Evolutionary conservation across 345 rosid species (phyloP).

Genomic region (Eucalyptus pauciflora): DNA sequence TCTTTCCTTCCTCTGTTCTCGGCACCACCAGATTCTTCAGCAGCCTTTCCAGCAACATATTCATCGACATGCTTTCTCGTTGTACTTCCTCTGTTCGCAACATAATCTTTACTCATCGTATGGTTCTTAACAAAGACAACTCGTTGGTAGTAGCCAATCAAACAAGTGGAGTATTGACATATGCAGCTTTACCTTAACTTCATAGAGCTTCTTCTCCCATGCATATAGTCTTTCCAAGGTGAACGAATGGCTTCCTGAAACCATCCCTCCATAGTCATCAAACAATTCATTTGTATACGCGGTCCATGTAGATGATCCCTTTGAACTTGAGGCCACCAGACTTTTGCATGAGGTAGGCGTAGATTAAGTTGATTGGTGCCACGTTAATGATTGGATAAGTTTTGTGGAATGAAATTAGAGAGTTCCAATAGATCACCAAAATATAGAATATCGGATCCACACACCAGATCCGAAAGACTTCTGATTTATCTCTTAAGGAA

Average conservation of each 20-base stretch:
- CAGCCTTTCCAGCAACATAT: too few relatives aligned
- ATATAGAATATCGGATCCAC: not conserved
- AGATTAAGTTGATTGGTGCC: conserved; percentile 43
- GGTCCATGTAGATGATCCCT: conserved; percentile 34
- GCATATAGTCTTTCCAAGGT: conserved; percentile 58
- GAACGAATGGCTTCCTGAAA: conserved; percentile 59
- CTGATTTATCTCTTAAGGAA: not conserved
- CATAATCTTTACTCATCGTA: too few relatives aligned
- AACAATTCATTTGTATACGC: conserved; percentile 48
- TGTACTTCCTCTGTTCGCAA: too few relatives aligned
- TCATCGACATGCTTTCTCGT: too few relatives aligned
- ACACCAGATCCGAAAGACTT: not conserved
- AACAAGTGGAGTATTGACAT: not conserved
- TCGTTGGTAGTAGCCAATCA: too few relatives aligned
- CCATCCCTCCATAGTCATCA: conserved; percentile 61
- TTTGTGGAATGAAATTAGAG: conserved; percentile 20
- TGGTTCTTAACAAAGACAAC: too few relatives aligned
- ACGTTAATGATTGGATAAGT: conserved; percentile 40
- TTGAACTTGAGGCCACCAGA: conserved; percentile 49
- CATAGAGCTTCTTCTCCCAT: conserved; percentile 81
- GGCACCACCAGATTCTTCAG: too few relatives aligned
- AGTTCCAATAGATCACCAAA: not conserved
- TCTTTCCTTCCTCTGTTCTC: too few relatives aligned
- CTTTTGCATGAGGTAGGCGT: conserved; percentile 52
- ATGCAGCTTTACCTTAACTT: conserved; percentile 38